A percentile compares a stretch with the other conserved stretches of the same genome.
Conservation (phyloP, 805 yeast genomes). For the Teunomyces cretensis region DNA sequence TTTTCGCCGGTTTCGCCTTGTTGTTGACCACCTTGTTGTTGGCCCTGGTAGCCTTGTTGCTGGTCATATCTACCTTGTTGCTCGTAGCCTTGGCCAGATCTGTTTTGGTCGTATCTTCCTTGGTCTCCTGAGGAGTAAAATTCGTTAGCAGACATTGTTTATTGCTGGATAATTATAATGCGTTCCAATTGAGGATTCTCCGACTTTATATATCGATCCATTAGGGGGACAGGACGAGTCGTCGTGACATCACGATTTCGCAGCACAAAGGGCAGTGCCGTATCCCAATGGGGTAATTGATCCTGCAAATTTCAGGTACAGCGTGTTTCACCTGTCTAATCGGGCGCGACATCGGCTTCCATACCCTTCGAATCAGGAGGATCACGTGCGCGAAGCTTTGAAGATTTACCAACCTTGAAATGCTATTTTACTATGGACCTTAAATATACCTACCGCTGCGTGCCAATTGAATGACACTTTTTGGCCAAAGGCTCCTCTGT, state of each 20-base stretch:
- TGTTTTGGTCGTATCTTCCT: constrained; percentile 14
- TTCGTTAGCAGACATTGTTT: constrained; percentile 28
- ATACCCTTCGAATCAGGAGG: not conserved
- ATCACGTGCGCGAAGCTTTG: no score
- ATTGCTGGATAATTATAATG: not conserved
- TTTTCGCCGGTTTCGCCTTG: constrained; percentile 24
- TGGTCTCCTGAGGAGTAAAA: constrained; percentile 26
- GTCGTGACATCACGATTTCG: not conserved
- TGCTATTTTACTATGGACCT: no score
- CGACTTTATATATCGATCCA: not conserved
- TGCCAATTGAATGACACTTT: no score
- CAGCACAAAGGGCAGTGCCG: not conserved
- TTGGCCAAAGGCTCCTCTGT: no score
- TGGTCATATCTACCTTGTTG: constrained; percentile 6
- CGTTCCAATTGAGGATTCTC: not conserved
- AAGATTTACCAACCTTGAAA: no score
- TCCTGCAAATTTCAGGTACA: not conserved
- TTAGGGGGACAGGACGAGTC: not conserved
- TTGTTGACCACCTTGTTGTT: constrained; percentile 6
- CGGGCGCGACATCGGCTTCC: not conserved
- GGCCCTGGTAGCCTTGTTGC: constrained; percentile 6
- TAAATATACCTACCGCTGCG: no score
- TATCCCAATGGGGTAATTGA: not conserved
- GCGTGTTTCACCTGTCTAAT: not conserved
- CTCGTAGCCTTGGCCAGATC: constrained; percentile 8